A percentile compares a stretch with the other conserved stretches of the same genome.
These are phyloP conservation scores for Aspergillus cavernicola DNA, from an alignment of 495 filamentous ascomycete species.

Conservation along the genomic window DNA sequence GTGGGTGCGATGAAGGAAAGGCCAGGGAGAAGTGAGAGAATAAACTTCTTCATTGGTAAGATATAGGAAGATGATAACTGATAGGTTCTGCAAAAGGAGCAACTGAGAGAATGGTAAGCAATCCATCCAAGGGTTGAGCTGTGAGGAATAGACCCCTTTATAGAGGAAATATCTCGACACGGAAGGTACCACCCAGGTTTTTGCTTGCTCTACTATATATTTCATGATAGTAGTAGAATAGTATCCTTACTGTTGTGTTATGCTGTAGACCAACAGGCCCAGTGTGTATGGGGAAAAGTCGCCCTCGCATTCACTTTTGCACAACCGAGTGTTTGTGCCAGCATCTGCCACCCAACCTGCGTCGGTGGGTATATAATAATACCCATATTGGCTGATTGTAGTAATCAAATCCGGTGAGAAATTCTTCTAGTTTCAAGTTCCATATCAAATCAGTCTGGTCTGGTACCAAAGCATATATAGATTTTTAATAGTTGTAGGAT, in stretches of 20 bases:
- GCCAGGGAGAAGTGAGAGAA: conserved; percentile 1
- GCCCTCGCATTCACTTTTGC: conserved; percentile 15
- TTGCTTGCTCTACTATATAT: too few relatives aligned
- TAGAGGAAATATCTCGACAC: neutral
- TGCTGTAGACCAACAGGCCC: conserved; percentile 4
- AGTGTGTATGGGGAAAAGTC: conserved; percentile 19
- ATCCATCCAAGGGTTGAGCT: neutral
- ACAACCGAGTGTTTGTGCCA: conserved; percentile 13
- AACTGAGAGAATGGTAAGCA: neutral
- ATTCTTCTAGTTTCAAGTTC: too few relatives aligned
- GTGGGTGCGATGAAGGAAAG: conserved; percentile 8
- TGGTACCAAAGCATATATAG: too few relatives aligned
- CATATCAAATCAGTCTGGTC: too few relatives aligned
- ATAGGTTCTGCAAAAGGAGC: neutral
- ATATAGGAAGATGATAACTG: neutral
- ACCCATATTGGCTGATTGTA: neutral
- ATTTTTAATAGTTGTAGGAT: too few relatives aligned
- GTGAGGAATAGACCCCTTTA: too few relatives aligned
- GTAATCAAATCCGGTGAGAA: neutral
- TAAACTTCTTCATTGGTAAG: conserved; percentile 6
- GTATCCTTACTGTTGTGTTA: too few relatives aligned
- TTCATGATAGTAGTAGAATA: too few relatives aligned
- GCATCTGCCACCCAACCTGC: neutral
- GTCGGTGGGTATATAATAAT: conserved; percentile 10
- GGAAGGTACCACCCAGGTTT: neutral